Conservation (phyloP, 495 filamentous ascomycete genomes). For the Aspergillus affinis region DNA sequence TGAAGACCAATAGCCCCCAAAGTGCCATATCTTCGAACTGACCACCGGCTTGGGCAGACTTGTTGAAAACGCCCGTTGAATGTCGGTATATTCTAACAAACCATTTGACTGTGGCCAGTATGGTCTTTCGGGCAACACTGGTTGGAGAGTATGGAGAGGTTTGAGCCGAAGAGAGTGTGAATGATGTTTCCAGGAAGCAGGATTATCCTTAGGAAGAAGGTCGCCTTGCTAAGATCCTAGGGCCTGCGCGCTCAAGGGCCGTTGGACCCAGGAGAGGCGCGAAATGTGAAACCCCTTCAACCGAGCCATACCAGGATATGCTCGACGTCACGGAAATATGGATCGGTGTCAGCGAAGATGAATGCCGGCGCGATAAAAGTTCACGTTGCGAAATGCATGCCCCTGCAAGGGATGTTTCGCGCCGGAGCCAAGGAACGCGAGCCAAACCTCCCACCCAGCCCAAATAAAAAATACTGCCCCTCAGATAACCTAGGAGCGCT, state of each 20-base stretch:
- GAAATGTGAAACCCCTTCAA: constrained; percentile 34
- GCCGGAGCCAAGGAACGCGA: constrained; percentile 27
- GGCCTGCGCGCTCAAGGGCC: constrained; percentile 33
- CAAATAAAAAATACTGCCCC: constrained; percentile 13
- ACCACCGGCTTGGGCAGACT: constrained; percentile 14
- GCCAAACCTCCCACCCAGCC: constrained; percentile 24
- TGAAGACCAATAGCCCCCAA: constrained; percentile 30
- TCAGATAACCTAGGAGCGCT: constrained; percentile 17
- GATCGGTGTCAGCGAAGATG: constrained; percentile 27
- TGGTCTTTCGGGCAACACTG: not conserved
- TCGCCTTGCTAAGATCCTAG: constrained; percentile 24
- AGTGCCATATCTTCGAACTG: constrained; percentile 30
- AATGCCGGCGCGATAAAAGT: constrained; percentile 19
- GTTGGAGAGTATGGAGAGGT: constrained; percentile 14
- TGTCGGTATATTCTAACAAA: constrained; percentile 4
- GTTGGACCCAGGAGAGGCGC: constrained; percentile 35
- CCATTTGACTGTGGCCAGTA: constrained; percentile 7
- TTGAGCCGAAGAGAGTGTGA: constrained; percentile 10
- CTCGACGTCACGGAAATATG: constrained; percentile 45
- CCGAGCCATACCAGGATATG: constrained; percentile 51
- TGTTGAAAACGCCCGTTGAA: constrained; percentile 18
- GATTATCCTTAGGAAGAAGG: constrained; percentile 10
- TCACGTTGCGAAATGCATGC: constrained; percentile 36
- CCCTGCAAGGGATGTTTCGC: constrained; percentile 41
- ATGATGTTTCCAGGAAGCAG: not conserved